Evolutionary conservation across 768 basidiomycete genomes (phyloP).

Genomic region (Rhodotorula graminis): DNA sequence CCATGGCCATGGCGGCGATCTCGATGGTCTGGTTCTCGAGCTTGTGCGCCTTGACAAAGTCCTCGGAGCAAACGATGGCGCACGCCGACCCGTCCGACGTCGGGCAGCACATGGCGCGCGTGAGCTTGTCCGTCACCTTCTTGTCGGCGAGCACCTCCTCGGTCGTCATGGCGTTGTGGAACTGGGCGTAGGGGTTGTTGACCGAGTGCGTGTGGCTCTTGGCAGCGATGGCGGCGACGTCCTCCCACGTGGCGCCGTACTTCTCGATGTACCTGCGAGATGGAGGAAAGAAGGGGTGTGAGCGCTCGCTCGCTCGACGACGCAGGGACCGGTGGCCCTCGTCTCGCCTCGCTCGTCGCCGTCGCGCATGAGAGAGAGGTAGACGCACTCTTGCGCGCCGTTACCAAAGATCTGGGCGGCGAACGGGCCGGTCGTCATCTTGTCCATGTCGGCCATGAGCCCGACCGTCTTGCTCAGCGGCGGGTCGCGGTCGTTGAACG

Average conservation of each 20-base stretch:
- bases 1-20: slow-evolving; percentile 58
- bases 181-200: slow-evolving; percentile 82
- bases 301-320: too few species aligned
- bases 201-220: slow-evolving; percentile 79
- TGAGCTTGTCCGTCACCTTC: background rate
- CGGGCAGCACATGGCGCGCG: slow-evolving; percentile 71
- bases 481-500: slow-evolving; percentile 31
- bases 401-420: slow-evolving; percentile 72
- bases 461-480: slow-evolving; percentile 37
- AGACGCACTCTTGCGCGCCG: slow-evolving; percentile 58
- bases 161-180: slow-evolving; percentile 68
- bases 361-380: background rate
- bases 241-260: slow-evolving; percentile 62
- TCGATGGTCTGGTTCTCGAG: slow-evolving; percentile 85
- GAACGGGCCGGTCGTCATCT: slow-evolving; percentile 29
- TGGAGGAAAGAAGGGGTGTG: background rate
- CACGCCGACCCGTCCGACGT: slow-evolving; percentile 59
- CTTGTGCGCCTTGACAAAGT: slow-evolving; percentile 64
- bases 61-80: slow-evolving; percentile 71
- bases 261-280: slow-evolving; percentile 55
- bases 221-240: slow-evolving; percentile 66
- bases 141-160: slow-evolving; percentile 42
- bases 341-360: too few species aligned
- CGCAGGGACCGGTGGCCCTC: too few species aligned
- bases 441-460: slow-evolving; percentile 25